phyloP scores from a whole-genome alignment of 345 rosid species.

The Lumnitzera racemosa region DNA sequence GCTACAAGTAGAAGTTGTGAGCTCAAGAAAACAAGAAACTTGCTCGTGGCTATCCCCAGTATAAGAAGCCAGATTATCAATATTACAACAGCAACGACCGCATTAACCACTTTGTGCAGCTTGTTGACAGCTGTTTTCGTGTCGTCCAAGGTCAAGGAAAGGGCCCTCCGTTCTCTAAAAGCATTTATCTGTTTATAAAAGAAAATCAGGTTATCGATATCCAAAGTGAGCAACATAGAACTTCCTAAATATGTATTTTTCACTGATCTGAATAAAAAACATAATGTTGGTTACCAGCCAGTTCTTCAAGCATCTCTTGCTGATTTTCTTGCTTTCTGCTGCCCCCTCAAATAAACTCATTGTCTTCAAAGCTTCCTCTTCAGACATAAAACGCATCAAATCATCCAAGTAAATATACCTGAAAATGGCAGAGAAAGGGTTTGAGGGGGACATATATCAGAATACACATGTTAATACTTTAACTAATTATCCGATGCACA shows the following conservation, averaged over 20 bases:
- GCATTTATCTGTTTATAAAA: constrained; percentile 56
- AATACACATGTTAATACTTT: too few relatives aligned
- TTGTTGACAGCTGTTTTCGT: constrained; percentile 91
- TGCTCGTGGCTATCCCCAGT: constrained; percentile 72
- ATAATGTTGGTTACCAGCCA: constrained; percentile 54
- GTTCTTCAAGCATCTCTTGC: constrained; percentile 65
- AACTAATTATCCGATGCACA: too few relatives aligned
- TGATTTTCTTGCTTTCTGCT: constrained; percentile 47
- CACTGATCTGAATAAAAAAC: background rate
- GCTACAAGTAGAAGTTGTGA: constrained; percentile 73
- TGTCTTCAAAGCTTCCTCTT: constrained; percentile 62
- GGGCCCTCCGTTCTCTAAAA: constrained; percentile 83
- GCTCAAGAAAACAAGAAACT: constrained; percentile 66
- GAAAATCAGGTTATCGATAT: background rate
- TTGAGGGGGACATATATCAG: too few relatives aligned
- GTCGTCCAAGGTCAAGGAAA: constrained; percentile 76
- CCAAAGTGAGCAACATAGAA: background rate
- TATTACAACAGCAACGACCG: constrained; percentile 44
- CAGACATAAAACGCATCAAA: constrained; percentile 56
- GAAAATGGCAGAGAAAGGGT: constrained; percentile 1
- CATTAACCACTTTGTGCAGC: constrained; percentile 58
- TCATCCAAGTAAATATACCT: constrained; percentile 71
- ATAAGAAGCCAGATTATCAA: constrained; percentile 66
- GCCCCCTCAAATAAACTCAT: constrained; percentile 49
- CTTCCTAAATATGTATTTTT: background rate